Evolutionary conservation across 805 yeast genomes (phyloP), one percentile per base, ranked within the genome.

Genomic region (Schwanniomyces pseudopolymorphus): DNA sequence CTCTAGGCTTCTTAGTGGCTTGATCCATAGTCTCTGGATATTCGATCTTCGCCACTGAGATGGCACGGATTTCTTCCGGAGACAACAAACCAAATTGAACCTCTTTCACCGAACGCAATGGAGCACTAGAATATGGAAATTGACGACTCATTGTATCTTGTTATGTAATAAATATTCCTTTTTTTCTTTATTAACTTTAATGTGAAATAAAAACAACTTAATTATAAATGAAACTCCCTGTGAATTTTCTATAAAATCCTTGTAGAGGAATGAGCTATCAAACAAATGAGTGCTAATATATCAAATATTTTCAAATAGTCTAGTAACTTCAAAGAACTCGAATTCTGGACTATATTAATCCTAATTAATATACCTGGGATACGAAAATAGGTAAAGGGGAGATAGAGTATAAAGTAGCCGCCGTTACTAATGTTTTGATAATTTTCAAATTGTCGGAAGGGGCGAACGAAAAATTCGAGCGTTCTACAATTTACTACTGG

Each of bases 1-100:
- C 91, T 66, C 97, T 84, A 40, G 98, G 97, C 54, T 88, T 87
- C 63, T 87, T 86, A 48, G 96, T 90, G 33, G 96, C 83, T 68
- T 91, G 97, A 68, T 94, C 99, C 96, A 94, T 94, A n/a, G 97
- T 94, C 71, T 94, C 99, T 19, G 99, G 99, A 62, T 87, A 94
- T 69, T 92, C 97, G 61, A 94, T 89, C 65, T 94, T 94, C 37
- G 97, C 98, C 49, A 95, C 99, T 51, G 97, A 89, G 56, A 94
- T 91, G 42, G 98, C 97, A 69, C 97, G 87, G 31, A 67, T 67
- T 77, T 94, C 99, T 74, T 94, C 99, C 22, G 99, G 99, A 25
- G 98, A 90, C 53, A 94, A 82, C 60, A 94, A 83, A 52, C 99
- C 99, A 77, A 94, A 95, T 77, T 94, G 99, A 64, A 91, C 97